phyloP scores from a whole-genome alignment of 306 rosid genomes.

The Glycyrrhiza uralensis region DNA sequence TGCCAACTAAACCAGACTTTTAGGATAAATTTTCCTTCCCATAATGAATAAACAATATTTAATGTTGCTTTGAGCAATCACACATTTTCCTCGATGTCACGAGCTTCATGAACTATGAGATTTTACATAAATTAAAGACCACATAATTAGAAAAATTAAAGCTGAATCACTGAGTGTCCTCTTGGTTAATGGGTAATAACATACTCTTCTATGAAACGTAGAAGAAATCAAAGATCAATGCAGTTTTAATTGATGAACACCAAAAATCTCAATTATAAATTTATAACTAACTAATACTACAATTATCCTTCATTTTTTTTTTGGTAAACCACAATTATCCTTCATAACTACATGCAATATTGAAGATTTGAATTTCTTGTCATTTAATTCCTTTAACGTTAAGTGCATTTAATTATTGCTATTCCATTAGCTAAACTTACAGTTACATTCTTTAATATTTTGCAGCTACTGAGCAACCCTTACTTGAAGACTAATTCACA shows the following conservation, averaged over 20 bases:
- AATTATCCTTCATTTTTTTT: neutral
- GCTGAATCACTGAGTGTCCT: neutral
- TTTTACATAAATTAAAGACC: neutral
- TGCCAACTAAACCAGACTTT: conserved; percentile 1
- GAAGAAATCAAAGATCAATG: no score
- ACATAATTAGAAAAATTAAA: neutral
- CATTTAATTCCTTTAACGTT: neutral
- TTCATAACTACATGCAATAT: neutral
- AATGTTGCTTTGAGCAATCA: neutral
- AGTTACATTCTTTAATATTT: neutral
- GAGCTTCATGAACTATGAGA: neutral
- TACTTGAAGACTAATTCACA: conserved; percentile 65
- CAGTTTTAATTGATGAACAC: no score
- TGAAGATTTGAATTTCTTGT: neutral
- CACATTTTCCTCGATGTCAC: conserved; percentile 9
- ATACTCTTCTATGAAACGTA: neutral
- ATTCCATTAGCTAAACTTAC: neutral
- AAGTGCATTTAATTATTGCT: neutral
- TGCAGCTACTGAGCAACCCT: conserved; percentile 77
- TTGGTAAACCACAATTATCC: no score
- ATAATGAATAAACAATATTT: neutral
- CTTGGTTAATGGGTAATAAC: neutral
- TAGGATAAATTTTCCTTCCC: neutral
- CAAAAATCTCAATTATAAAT: neutral
- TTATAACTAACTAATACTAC: neutral